Conservation (phyloP, 768 basidiomycete genomes). For the Clathrus columnatus region DNA sequence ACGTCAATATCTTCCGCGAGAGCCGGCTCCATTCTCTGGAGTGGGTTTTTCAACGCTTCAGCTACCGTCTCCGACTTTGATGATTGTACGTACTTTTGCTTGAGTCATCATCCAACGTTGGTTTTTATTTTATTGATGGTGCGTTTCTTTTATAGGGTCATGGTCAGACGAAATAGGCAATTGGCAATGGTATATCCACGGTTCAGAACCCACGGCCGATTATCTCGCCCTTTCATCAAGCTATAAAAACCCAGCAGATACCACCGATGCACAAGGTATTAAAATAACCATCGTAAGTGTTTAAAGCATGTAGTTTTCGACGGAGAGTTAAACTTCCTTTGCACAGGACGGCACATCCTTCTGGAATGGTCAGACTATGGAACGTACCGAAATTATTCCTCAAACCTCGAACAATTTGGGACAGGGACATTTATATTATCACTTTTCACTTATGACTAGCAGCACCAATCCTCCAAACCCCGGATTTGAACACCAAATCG, state of each 20-base stretch:
- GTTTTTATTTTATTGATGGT: neutral
- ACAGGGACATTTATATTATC: slow-evolving; percentile 50
- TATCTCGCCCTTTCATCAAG: slow-evolving; percentile 42
- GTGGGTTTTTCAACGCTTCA: slow-evolving; percentile 44
- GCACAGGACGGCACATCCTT: slow-evolving; percentile 35
- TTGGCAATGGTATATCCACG: slow-evolving; percentile 58
- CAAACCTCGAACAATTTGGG: slow-evolving; percentile 47
- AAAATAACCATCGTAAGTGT: slow-evolving; percentile 36
- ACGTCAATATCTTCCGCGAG: slow-evolving; percentile 22
- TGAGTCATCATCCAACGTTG: neutral
- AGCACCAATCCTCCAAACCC: slow-evolving; percentile 46
- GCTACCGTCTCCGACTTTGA: slow-evolving; percentile 41
- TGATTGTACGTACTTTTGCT: slow-evolving; percentile 3
- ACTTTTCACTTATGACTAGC: slow-evolving; percentile 47
- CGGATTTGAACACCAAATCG: slow-evolving; percentile 46
- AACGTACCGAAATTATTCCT: slow-evolving; percentile 29
- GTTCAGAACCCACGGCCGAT: slow-evolving; percentile 38
- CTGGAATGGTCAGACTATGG: slow-evolving; percentile 47
- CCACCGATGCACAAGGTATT: slow-evolving; percentile 40
- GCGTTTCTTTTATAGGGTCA: slow-evolving; percentile 32
- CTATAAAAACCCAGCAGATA: slow-evolving; percentile 53
- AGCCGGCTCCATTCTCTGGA: slow-evolving; percentile 49
- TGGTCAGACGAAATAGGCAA: slow-evolving; percentile 46
- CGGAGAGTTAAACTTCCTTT: too few relatives aligned
- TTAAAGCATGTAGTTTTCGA: neutral